Base-by-base conservation (phyloP, 371 early-diverging fungal genomes). In the Nematocida parisii region DNA sequence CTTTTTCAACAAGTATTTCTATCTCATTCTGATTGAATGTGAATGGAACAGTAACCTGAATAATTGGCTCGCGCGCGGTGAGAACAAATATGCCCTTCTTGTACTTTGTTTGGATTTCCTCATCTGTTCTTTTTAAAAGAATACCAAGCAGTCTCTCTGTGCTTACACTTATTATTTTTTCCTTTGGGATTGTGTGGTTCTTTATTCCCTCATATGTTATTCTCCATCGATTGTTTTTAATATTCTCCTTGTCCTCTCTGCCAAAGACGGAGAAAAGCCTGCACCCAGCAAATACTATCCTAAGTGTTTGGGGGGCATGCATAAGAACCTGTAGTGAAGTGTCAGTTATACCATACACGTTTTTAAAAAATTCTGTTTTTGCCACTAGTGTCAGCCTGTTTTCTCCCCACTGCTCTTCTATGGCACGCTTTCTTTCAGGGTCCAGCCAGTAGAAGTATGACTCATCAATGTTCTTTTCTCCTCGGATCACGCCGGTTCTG, bases 401-500 rank as follows among this genome's bases (percentile, higher is more conserved):
- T 40, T 5, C 22, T 39, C 80, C 80, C 80, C 80, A 77, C 57
- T 77, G 70, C 11, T 55, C 13, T 33, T 67, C 68, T 22, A 77
- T 77, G 11, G 13, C 20, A 40, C 39, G n/a, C 45, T 24, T 44
- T 39, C 27, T 77, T 7, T 40, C 70, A 6, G 20, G 5, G 4
- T 70, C 68, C n/a, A 67, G 18, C n/a, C 47, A 18, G 62, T 70
- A 77, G 27, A 71, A 54, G 56, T 20, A 67, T n/a, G 80, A 77
- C 47, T 77, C 80, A 6, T 77, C 70, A 27, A 77, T 77, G 11
- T 56, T 56, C 24, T 52, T 67, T 39, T 67, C 71, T 67, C 80
- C 80, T 39, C 80, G 5, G 5, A 77, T 70, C 7, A 58, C 22
- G 9, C 1, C 15, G 0, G 9, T 18, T 13, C 50, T 54, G 9